Evolutionary conservation across 2,329 filamentous ascomycete species (phyloP).

Genomic region (Aphanocladium album): DNA sequence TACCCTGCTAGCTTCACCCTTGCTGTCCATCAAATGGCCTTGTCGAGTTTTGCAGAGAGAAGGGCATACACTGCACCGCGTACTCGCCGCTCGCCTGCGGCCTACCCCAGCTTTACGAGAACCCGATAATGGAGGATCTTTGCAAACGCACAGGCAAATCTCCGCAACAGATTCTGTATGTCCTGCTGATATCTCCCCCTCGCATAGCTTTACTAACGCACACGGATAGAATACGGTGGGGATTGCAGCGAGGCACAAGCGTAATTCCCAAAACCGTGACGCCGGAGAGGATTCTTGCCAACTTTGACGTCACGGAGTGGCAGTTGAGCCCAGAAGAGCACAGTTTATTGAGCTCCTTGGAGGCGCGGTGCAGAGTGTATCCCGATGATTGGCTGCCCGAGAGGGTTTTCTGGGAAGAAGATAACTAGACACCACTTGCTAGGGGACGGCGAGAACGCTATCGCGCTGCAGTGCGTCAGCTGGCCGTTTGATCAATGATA

Average conservation of each 20-base stretch:
- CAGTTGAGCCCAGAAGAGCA: neutral
- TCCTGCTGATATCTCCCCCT: neutral
- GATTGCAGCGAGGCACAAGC: conserved; percentile 7
- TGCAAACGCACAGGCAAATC: neutral
- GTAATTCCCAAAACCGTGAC: conserved; percentile 6
- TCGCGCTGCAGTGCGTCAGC: too few species aligned
- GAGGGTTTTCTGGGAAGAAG: conserved; percentile 8
- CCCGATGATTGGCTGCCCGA: conserved; percentile 3
- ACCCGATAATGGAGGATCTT: neutral
- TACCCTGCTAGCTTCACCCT: neutral
- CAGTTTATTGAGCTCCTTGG: neutral
- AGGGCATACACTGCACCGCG: neutral
- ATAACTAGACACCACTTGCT: neutral
- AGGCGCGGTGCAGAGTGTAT: neutral
- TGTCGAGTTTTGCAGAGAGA: neutral
- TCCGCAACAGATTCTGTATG: conserved; percentile 1
- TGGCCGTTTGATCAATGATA: too few species aligned
- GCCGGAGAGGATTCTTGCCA: neutral
- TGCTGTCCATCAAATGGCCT: neutral
- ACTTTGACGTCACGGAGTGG: neutral
- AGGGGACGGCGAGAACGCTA: too few species aligned
- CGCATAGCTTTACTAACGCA: neutral
- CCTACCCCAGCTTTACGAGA: neutral
- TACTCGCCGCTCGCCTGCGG: conserved; percentile 4
- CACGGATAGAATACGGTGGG: neutral